Percentiles rank a stretch among this genome's conserved stretches.
These are phyloP conservation scores for Claviceps sp. DNA, from an alignment of 2,329 filamentous ascomycete genomes.

Conservation along the genomic window DNA sequence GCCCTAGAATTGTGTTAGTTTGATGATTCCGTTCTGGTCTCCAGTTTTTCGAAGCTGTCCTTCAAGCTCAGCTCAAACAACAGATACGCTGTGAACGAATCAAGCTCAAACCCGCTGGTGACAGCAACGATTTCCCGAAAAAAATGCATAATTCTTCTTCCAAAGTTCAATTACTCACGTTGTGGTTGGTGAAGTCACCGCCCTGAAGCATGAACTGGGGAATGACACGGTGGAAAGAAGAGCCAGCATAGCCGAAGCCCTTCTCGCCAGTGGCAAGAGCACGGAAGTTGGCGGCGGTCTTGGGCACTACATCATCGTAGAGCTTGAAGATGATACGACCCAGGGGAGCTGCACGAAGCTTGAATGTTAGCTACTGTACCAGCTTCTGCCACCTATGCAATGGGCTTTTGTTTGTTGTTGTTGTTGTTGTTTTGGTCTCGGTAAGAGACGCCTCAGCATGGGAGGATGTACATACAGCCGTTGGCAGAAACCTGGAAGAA, in stretches of 20 bases:
- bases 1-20: conserved; percentile 3
- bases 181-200: conserved; percentile 86
- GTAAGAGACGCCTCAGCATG: no score
- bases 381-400: neutral
- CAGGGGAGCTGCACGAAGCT: conserved; percentile 1
- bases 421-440: no score
- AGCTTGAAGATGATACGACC: conserved; percentile 85
- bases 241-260: conserved; percentile 71
- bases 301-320: conserved; percentile 74
- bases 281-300: conserved; percentile 76
- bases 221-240: conserved; percentile 86
- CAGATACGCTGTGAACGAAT: no score
- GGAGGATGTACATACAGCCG: conserved; percentile 5
- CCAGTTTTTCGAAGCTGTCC: no score
- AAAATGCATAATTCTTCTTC: no score
- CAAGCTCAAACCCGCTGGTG: no score
- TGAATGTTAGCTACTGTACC: neutral
- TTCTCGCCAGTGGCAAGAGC: conserved; percentile 69
- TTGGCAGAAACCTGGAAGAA: conserved; percentile 8
- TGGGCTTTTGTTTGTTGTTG: no score
- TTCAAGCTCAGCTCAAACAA: no score
- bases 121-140: no score
- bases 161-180: conserved; percentile 38
- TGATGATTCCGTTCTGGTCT: no score
- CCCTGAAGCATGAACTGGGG: conserved; percentile 91